Evolutionary conservation across 2,329 filamentous ascomycete species (phyloP).

Genomic region (Botrytis porri): DNA sequence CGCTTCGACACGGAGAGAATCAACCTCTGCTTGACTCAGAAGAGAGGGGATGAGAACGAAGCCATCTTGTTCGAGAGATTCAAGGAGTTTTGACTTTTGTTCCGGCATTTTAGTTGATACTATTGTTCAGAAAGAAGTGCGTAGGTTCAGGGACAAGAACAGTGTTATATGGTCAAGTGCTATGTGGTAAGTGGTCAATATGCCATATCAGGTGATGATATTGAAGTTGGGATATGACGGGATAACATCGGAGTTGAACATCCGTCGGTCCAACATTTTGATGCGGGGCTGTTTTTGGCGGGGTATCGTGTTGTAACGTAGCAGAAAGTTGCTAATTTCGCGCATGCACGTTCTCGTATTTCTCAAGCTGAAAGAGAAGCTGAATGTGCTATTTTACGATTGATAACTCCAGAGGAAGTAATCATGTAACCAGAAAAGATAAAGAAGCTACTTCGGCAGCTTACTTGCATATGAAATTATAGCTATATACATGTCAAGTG

Average conservation of each 20-base stretch:
- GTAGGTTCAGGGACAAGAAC: background rate
- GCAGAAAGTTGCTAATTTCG: background rate
- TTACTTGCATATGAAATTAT: background rate
- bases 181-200: background rate
- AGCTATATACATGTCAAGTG: background rate
- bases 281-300: slow-evolving; percentile 11
- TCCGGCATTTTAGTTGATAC: slow-evolving; percentile 23
- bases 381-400: background rate
- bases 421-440: background rate
- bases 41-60: slow-evolving; percentile 71
- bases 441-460: background rate
- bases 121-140: too few species aligned
- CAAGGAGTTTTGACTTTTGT: slow-evolving; percentile 28
- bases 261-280: background rate
- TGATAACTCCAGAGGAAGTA: background rate
- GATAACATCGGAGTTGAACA: slow-evolving; percentile 1
- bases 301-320: slow-evolving; percentile 7
- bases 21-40: slow-evolving; percentile 55
- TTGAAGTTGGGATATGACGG: slow-evolving; percentile 1
- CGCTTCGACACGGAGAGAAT: slow-evolving; percentile 58
- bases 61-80: slow-evolving; percentile 62
- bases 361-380: background rate
- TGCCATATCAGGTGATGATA: slow-evolving; percentile 11
- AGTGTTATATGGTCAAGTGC: background rate
- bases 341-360: background rate